Conservation (phyloP, 192 early-diverging fungal species). For the Backusella parvicylindrica region DNA sequence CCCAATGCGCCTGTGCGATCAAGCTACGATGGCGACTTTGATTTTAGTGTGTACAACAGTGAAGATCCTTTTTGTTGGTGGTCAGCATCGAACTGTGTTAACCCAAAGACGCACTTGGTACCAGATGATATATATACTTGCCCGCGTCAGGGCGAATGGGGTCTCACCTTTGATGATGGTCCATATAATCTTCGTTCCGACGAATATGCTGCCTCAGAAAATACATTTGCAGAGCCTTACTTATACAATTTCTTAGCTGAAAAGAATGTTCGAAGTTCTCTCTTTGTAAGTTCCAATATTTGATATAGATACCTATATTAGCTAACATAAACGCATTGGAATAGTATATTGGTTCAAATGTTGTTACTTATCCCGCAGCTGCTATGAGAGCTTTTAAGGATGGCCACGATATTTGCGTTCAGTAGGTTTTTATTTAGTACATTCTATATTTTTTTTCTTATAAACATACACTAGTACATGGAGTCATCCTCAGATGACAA, state of each 20-base stretch:
- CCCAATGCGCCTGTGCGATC: conserved; percentile 18
- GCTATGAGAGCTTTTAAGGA: conserved; percentile 27
- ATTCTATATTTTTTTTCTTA: too few species aligned
- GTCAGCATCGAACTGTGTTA: conserved; percentile 5
- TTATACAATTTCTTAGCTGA: conserved; percentile 38
- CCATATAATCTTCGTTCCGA: conserved; percentile 11
- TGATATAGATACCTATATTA: too few species aligned
- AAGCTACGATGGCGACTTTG: background rate
- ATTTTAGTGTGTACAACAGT: background rate
- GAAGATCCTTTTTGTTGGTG: conserved; percentile 13
- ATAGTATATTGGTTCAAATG: conserved; percentile 42
- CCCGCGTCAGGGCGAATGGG: conserved; percentile 24
- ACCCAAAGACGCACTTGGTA: background rate
- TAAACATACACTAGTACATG: too few species aligned
- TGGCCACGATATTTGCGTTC: conserved; percentile 54
- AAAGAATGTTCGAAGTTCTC: conserved; percentile 33
- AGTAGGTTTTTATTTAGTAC: too few species aligned
- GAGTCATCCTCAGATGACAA: conserved; percentile 50
- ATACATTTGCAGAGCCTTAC: conserved; percentile 24
- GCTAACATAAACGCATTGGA: too few species aligned
- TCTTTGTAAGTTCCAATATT: conserved; percentile 40
- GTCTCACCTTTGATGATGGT: conserved; percentile 34
- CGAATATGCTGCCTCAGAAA: conserved; percentile 7
- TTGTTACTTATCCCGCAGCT: conserved; percentile 32
- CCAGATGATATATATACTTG: conserved; percentile 20